phyloP scores from a whole-genome alignment of 2,329 filamentous ascomycete species.

The Colletotrichum sojae region DNA sequence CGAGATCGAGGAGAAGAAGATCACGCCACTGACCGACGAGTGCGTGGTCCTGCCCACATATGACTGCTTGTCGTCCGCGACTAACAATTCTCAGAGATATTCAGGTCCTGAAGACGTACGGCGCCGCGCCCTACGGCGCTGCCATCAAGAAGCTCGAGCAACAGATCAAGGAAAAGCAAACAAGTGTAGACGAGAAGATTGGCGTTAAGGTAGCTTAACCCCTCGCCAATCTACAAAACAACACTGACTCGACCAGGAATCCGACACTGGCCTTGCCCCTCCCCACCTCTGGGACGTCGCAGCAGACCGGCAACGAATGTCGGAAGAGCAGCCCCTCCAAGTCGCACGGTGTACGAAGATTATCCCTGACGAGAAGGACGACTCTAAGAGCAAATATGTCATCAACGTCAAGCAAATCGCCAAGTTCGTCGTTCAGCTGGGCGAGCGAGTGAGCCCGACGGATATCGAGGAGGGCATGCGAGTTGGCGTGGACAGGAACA shows the following conservation, averaged over 20 bases:
- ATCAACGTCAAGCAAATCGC: constrained; percentile 99
- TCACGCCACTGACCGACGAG: constrained; percentile 96
- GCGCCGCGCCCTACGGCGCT: constrained; percentile 93
- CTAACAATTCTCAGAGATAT: constrained; percentile 80
- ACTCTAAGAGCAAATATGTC: constrained; percentile 99
- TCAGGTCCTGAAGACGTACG: constrained; percentile 98
- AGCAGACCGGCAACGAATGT: constrained; percentile 98
- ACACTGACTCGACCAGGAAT: constrained; percentile 74
- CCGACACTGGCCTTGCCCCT: constrained; percentile 96
- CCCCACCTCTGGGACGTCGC: constrained; percentile 99
- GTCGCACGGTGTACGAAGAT: constrained; percentile 99
- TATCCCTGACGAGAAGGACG: constrained; percentile 95
- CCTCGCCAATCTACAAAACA: background rate
- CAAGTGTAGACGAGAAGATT: constrained; percentile 99
- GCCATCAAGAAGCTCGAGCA: constrained; percentile 98
- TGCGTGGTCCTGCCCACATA: constrained; percentile 64
- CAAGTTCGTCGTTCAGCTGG: constrained; percentile 98
- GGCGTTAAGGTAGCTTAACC: constrained; percentile 76
- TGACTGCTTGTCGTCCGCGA: constrained; percentile 7
- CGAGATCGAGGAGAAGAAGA: constrained; percentile 99
- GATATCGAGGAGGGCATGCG: constrained; percentile 99
- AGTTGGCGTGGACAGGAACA: constrained; percentile 97
- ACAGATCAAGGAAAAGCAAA: constrained; percentile 99
- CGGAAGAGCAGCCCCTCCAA: constrained; percentile 96
- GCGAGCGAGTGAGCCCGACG: constrained; percentile 95